A percentile compares a stretch with the other conserved stretches of the same genome.
Evolutionary conservation across 768 basidiomycete genomes (phyloP).

Genomic region (Serendipita sp.): DNA sequence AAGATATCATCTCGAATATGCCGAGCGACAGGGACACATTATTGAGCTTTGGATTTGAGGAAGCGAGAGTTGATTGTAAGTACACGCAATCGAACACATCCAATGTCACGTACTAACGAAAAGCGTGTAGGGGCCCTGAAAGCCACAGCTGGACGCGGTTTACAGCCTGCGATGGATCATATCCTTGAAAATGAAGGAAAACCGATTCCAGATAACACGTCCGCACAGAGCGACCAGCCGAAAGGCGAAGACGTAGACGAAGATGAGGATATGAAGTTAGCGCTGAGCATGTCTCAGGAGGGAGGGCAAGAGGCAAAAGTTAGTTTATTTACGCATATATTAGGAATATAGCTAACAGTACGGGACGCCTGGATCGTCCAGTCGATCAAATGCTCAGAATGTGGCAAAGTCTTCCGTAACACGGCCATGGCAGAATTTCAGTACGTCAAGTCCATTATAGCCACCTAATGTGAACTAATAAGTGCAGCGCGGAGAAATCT

Average conservation of each 20-base stretch:
- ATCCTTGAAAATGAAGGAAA: slow-evolving; percentile 66
- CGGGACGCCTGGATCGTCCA: slow-evolving; percentile 16
- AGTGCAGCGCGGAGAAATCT: slow-evolving; percentile 59
- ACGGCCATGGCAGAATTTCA: slow-evolving; percentile 83
- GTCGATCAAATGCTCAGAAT: slow-evolving; percentile 75
- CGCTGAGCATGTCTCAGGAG: slow-evolving; percentile 27
- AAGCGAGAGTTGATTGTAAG: slow-evolving; percentile 72
- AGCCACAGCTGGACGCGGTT: slow-evolving; percentile 64
- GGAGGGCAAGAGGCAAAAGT: slow-evolving; percentile 54
- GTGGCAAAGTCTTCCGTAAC: slow-evolving; percentile 74
- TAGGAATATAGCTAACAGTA: not conserved
- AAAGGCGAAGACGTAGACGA: slow-evolving; percentile 44
- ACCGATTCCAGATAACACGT: slow-evolving; percentile 42
- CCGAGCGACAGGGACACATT: slow-evolving; percentile 34
- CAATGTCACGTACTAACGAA: not conserved
- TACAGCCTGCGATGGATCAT: slow-evolving; percentile 87
- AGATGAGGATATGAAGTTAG: slow-evolving; percentile 45
- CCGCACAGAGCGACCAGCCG: not conserved
- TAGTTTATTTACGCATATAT: slow-evolving; percentile 11
- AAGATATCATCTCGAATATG: not conserved
- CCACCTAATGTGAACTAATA: not conserved
- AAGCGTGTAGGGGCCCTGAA: slow-evolving; percentile 61
- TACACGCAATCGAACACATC: slow-evolving; percentile 11
- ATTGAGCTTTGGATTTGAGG: slow-evolving; percentile 75
- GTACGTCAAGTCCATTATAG: not conserved